Evolutionary conservation across 2,329 filamentous ascomycete species (phyloP), one percentile per base, ranked within the genome.

Genomic region (Colletotrichum kahawae): DNA sequence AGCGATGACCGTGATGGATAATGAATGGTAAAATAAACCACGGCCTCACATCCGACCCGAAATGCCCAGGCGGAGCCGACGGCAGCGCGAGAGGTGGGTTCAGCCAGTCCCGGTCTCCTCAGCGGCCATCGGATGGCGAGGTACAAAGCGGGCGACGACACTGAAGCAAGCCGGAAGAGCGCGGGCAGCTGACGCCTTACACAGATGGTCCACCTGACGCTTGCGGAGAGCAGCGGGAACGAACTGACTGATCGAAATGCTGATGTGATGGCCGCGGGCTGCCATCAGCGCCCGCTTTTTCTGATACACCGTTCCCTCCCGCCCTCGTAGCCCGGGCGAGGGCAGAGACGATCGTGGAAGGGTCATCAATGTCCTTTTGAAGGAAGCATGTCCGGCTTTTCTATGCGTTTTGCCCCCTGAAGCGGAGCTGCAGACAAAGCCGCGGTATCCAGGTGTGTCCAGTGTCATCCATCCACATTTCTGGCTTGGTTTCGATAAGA

Each of bases 201-300:
- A 29, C 29, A 57, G 54, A 57, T 27, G 54, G 60, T 21, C 34
- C 63, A 48, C 63, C 64, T 67, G 64, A 54, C 64, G 64, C 43
- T 67, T 67, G 24, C 64, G 54, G 43, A 33, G 43, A 29, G 34
- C 13, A 34, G 62, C 16, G 31, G n/a, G 18, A 29, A 38, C 31
- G 54, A 63, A 63, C 36, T 65, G 62, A 51, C 62, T 56, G 64
- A 56, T 34, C 31, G 24, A 33, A 57, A 64, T 43, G 57, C 64
- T 48, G 70, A 36, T 34, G 54, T 43, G 38, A 36, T 67, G 69
- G 48, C n/a, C 33, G 34, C 38, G 69, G 27, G 16, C 29, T 21
- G 34, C 38, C 54, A 31, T 31, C 62, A 38, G 62, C 69, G 69
- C 69, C 69, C 51, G 69, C 69, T 67, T 71, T 71, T 71, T 65